Conservation (phyloP, 768 basidiomycete species). For the Suillus brevipes region DNA sequence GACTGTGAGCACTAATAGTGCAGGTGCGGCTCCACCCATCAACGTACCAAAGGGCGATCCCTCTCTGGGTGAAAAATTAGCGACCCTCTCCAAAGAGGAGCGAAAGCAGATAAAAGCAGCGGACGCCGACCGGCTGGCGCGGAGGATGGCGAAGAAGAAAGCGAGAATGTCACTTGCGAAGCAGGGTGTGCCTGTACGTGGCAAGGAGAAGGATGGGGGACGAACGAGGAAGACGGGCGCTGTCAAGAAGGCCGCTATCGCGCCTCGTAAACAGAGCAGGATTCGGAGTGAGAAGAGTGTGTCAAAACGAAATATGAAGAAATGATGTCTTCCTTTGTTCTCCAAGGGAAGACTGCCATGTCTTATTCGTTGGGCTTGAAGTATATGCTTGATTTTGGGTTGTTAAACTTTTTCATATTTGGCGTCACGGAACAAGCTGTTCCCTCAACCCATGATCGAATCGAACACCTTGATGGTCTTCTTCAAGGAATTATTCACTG, state of each 20-base stretch:
- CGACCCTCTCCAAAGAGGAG: conserved; percentile 78
- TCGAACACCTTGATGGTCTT: not conserved
- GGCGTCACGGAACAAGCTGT: not conserved
- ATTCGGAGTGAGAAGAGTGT: conserved; percentile 55
- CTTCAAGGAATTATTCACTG: not conserved
- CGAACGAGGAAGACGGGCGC: conserved; percentile 40
- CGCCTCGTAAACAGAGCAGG: conserved; percentile 40
- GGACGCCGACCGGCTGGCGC: conserved; percentile 78
- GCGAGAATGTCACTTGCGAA: conserved; percentile 54
- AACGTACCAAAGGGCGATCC: conserved; percentile 77
- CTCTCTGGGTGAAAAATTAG: conserved; percentile 73
- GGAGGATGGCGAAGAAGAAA: conserved; percentile 91
- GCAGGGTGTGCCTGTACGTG: conserved; percentile 37
- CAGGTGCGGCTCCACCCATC: conserved; percentile 12
- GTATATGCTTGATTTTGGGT: not conserved
- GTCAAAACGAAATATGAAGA: conserved; percentile 59
- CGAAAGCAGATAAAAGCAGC: conserved; percentile 79
- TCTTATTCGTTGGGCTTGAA: not conserved
- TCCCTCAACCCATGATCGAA: not conserved
- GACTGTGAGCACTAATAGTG: not conserved
- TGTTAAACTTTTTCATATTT: not conserved
- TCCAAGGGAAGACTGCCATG: not conserved
- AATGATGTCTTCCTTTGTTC: conserved; percentile 30
- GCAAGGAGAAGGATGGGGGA: conserved; percentile 45
- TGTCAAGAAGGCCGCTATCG: conserved; percentile 22